Percentiles rank a stretch among this genome's conserved stretches.
phyloP scores from a whole-genome alignment of 805 yeast genomes.

The Priceomyces castillae region DNA sequence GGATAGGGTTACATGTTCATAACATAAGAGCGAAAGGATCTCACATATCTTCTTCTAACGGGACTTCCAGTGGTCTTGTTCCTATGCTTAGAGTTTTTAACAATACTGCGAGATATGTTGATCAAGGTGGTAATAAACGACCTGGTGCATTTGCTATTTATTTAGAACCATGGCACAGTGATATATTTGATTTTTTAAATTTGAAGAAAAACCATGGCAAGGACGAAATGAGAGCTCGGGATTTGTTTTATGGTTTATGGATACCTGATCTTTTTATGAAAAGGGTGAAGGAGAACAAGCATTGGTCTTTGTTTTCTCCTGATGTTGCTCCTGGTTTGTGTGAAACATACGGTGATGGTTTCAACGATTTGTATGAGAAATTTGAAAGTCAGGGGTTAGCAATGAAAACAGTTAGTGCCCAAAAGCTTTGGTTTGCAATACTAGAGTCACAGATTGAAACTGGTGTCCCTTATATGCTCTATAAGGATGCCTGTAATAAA shows the following conservation, averaged over 20 bases:
- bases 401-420: conserved; percentile 70
- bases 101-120: conserved; percentile 94
- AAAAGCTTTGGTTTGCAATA: conserved; percentile 86
- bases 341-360: conserved; percentile 83
- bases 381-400: conserved; percentile 74
- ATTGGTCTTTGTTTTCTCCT: conserved; percentile 91
- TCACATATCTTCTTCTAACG: conserved; percentile 87
- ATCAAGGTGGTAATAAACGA: conserved; percentile 97
- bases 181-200: conserved; percentile 80
- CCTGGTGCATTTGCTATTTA: conserved; percentile 97
- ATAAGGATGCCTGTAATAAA: conserved; percentile 85
- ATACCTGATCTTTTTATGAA: conserved; percentile 92
- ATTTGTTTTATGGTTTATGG: conserved; percentile 92
- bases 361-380: conserved; percentile 62
- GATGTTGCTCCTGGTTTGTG: conserved; percentile 82
- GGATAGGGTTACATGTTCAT: conserved; percentile 86
- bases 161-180: conserved; percentile 97
- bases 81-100: conserved; percentile 97
- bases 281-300: conserved; percentile 71
- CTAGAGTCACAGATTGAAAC: conserved; percentile 93
- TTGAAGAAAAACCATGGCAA: conserved; percentile 92
- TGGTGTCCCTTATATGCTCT: conserved; percentile 92
- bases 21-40: conserved; percentile 86
- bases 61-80: conserved; percentile 85
- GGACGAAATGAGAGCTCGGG: conserved; percentile 91